phyloP scores from a whole-genome alignment of 2,329 filamentous ascomycete species.

The Dactylellina haptotyla region DNA sequence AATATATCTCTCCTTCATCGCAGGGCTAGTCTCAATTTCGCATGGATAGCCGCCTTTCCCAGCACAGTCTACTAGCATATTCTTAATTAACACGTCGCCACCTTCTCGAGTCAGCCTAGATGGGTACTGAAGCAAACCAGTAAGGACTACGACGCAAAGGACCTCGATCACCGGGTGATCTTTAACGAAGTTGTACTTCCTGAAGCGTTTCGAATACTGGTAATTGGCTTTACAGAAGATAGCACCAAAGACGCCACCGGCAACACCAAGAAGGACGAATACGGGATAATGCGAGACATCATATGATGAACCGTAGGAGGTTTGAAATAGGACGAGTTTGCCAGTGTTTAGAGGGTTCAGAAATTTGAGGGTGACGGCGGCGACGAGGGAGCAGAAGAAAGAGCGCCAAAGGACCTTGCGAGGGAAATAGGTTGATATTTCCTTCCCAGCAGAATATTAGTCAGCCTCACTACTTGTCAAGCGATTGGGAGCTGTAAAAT shows the following conservation, averaged over 20 bases:
- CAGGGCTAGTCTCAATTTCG: slow-evolving; percentile 54
- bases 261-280: slow-evolving; percentile 68
- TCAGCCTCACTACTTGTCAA: not conserved
- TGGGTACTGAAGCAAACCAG: slow-evolving; percentile 68
- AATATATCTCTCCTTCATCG: slow-evolving; percentile 61
- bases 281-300: slow-evolving; percentile 68
- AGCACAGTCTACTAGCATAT: slow-evolving; percentile 68
- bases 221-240: slow-evolving; percentile 70
- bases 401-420: slow-evolving; percentile 70
- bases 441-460: slow-evolving; percentile 61
- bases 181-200: slow-evolving; percentile 67
- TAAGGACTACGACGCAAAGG: slow-evolving; percentile 67
- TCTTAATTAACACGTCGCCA: slow-evolving; percentile 69
- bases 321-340: slow-evolving; percentile 71
- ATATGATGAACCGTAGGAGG: slow-evolving; percentile 69
- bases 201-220: slow-evolving; percentile 68
- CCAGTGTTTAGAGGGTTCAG: slow-evolving; percentile 71
- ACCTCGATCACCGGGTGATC: slow-evolving; percentile 69
- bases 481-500: too few relatives aligned
- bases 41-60: slow-evolving; percentile 6
- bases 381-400: slow-evolving; percentile 69
- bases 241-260: slow-evolving; percentile 70
- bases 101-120: slow-evolving; percentile 68
- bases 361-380: slow-evolving; percentile 68
- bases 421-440: slow-evolving; percentile 71